Evolutionary conservation across 345 rosid species (phyloP).

Genomic region (Eutrema japonicum): DNA sequence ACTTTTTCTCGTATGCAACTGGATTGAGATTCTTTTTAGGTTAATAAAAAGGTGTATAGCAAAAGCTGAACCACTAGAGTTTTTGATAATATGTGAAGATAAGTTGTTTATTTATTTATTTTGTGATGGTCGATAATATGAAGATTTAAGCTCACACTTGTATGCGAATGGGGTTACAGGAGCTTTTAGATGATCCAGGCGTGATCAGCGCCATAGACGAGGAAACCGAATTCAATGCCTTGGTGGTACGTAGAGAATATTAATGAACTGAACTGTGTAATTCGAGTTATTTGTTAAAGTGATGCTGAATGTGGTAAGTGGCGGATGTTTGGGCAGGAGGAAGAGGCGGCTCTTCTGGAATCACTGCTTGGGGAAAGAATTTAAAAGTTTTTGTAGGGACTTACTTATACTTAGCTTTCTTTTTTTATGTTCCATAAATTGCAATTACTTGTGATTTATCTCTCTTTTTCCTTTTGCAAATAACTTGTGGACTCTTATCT

Average conservation of each 20-base stretch:
- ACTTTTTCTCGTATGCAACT: not conserved
- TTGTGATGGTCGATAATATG: slow-evolving; percentile 5
- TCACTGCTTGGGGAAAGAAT: slow-evolving; percentile 71
- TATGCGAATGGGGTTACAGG: slow-evolving; percentile 53
- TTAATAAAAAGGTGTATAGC: not conserved
- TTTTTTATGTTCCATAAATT: slow-evolving; percentile 16
- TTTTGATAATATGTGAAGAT: not conserved
- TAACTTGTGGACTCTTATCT: not conserved
- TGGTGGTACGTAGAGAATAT: slow-evolving; percentile 68
- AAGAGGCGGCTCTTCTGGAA: slow-evolving; percentile 87
- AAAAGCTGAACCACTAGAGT: slow-evolving; percentile 6
- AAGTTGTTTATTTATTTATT: not conserved
- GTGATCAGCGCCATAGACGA: slow-evolving; percentile 77
- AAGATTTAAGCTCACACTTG: slow-evolving; percentile 8
- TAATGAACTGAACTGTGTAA: not conserved
- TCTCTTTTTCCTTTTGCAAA: not conserved
- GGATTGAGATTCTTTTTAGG: not conserved
- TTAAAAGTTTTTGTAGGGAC: slow-evolving; percentile 28
- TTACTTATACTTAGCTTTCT: slow-evolving; percentile 18
- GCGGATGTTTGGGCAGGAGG: slow-evolving; percentile 59
- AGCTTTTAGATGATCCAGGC: slow-evolving; percentile 82
- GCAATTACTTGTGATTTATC: not conserved
- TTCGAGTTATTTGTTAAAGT: not conserved
- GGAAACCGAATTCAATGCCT: slow-evolving; percentile 90
- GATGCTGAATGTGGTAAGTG: slow-evolving; percentile 27